phyloP scores from a whole-genome alignment of 129 eudicot genomes.

The Arctium minus region DNA sequence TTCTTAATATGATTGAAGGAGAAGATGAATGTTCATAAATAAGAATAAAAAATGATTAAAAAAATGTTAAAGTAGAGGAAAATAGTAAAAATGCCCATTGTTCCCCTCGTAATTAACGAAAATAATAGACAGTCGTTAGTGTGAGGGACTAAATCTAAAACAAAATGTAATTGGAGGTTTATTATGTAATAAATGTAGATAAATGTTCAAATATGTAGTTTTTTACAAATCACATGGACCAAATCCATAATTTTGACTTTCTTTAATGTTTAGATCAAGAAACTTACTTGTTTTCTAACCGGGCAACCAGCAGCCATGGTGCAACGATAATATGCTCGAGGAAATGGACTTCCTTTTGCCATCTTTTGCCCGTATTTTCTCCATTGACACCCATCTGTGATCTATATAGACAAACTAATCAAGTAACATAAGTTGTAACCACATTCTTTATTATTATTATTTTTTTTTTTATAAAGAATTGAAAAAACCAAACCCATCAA shows the following conservation, averaged over 20 bases:
- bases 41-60: neutral
- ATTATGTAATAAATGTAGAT: neutral
- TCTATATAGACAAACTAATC: conserved; percentile 31
- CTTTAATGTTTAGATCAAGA: too few relatives aligned
- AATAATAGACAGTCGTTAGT: neutral
- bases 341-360: conserved; percentile 88
- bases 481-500: neutral
- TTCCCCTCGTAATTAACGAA: neutral
- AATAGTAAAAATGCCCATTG: neutral
- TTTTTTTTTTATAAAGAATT: neutral
- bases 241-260: neutral
- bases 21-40: neutral
- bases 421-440: neutral
- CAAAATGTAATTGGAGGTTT: neutral
- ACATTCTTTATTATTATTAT: neutral
- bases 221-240: neutral
- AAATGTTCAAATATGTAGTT: neutral
- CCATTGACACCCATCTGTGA: conserved; percentile 92
- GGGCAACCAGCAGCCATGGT: conserved; percentile 86
- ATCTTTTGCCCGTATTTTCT: conserved; percentile 80
- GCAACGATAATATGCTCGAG: conserved; percentile 84
- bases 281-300: conserved; percentile 75
- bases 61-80: neutral
- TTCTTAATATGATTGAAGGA: neutral
- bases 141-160: neutral